Evolutionary conservation across 768 basidiomycete genomes (phyloP), one percentile per base, ranked within the genome.

Genomic region (Antrodiella citrinella): DNA sequence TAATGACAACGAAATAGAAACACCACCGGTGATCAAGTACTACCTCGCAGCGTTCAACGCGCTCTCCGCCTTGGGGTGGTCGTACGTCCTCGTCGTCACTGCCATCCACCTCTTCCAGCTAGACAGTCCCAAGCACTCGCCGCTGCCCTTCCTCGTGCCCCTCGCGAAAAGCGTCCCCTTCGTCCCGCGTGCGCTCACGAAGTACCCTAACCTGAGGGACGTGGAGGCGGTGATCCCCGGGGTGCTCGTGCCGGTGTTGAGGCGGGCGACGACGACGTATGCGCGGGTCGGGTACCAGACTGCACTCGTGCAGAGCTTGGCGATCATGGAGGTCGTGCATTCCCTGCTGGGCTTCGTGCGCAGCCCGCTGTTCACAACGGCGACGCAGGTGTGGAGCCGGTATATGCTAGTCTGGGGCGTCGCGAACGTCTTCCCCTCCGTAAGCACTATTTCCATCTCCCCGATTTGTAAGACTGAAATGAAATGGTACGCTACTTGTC

Each of bases 341-440:
- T 80, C 82, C 30, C 65, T 84, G 4, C 58, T 91, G 4, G 83
- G 92, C 0, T 81, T 82, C 73, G 95, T 97, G 42, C 71, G 84
- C 45, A 86, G 83, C 49, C 84, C 88, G 5, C 61, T 90, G 11
- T 71, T 68, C 12, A 92, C 91, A 0, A 92, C 91, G 0, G 62
- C 70, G 4, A 77, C 83, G 57, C 92, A 96, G 65, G 91, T 95
- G 35, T 75, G 81, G 0, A 88, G 85, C 54, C 72, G 92, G 38
- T 71, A 97, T 3, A 83, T 84, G 66, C 71, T 91, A 40, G 81
- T 97, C 2, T 97, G 91, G 92, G 87, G 81, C 19, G 76, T 97
- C 51, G 77, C 80, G 0, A 76, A 81, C 50, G 72, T 73, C 45
- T 88, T 82, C 58, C 71, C 74, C 0, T 64, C 70, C 54, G 89